A percentile compares a stretch with the other conserved stretches of the same genome.
Conservation (phyloP, 2,329 filamentous ascomycete genomes). For the Allantophomopsis cytisporea region DNA sequence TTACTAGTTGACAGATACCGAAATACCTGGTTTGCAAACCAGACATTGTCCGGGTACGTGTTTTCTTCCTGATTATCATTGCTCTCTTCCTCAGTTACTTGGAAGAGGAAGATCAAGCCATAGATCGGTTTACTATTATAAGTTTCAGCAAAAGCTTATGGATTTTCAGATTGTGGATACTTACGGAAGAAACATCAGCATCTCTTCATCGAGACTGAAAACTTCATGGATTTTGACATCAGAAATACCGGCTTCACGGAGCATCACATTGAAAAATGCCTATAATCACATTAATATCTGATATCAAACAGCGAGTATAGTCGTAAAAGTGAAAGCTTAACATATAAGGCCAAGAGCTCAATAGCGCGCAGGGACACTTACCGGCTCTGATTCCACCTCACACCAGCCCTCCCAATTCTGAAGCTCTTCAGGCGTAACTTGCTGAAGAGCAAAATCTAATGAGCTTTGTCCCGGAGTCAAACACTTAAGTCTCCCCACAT, state of each 20-base stretch:
- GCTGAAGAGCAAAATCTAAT: constrained; percentile 21
- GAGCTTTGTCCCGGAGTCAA: too few species aligned
- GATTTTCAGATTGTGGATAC: constrained; percentile 9
- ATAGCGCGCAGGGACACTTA: constrained; percentile 23
- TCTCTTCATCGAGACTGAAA: constrained; percentile 54
- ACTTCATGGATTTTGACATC: constrained; percentile 67
- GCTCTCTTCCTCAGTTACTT: constrained; percentile 42
- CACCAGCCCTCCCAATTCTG: constrained; percentile 59
- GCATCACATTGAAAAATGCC: constrained; percentile 77
- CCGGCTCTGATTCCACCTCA: constrained; percentile 84
- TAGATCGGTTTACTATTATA: constrained; percentile 54
- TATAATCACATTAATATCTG: constrained; percentile 19
- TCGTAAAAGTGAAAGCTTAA: too few species aligned
- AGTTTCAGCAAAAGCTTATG: constrained; percentile 13
- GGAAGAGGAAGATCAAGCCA: constrained; percentile 82
- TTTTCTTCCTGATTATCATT: constrained; percentile 29
- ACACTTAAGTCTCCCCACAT: too few species aligned
- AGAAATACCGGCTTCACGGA: constrained; percentile 64
- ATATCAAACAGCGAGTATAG: too few species aligned
- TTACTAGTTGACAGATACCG: not conserved
- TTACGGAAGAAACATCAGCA: constrained; percentile 49
- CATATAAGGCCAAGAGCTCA: too few species aligned
- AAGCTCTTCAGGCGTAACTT: constrained; percentile 36
- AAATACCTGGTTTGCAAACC: constrained; percentile 85
- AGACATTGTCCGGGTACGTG: constrained; percentile 52